Evolutionary conservation across 257 asterid species (phyloP).

Genomic region (Nicotiana tabacum): DNA sequence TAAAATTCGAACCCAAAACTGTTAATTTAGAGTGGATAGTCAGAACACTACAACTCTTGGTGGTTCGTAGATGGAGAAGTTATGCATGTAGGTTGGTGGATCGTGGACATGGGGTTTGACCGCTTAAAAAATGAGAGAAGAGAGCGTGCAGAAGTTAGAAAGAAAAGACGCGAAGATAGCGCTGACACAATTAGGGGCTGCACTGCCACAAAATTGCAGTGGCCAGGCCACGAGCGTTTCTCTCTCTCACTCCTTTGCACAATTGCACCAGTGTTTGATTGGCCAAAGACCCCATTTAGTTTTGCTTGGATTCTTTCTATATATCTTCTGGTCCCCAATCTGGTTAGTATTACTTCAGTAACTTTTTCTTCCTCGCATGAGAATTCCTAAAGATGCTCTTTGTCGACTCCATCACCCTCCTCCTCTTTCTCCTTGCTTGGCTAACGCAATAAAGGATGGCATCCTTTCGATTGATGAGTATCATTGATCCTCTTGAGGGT

Average conservation of each 20-base stretch:
- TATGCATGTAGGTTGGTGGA: not conserved
- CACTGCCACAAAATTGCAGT: not conserved
- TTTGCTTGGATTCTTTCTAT: not conserved
- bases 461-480: no score
- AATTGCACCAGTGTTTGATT: not conserved
- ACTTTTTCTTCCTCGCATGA: not conserved
- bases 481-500: no score
- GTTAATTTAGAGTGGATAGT: no score
- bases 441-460: not conserved
- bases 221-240: constrained; percentile 6
- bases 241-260: not conserved
- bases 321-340: not conserved
- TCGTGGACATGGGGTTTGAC: not conserved
- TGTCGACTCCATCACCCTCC: constrained; percentile 13
- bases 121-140: not conserved
- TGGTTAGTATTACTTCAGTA: not conserved
- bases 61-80: no score
- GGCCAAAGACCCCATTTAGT: not conserved
- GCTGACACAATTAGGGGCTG: constrained; percentile 25
- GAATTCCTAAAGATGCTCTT: constrained; percentile 28
- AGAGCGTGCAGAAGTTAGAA: not conserved
- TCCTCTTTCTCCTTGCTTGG: constrained; percentile 2
- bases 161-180: constrained; percentile 28
- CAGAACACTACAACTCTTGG: no score
- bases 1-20: no score